Base-by-base conservation (phyloP, 1,139 yeast species). In the Sugiyamaella paludigena region DNA sequence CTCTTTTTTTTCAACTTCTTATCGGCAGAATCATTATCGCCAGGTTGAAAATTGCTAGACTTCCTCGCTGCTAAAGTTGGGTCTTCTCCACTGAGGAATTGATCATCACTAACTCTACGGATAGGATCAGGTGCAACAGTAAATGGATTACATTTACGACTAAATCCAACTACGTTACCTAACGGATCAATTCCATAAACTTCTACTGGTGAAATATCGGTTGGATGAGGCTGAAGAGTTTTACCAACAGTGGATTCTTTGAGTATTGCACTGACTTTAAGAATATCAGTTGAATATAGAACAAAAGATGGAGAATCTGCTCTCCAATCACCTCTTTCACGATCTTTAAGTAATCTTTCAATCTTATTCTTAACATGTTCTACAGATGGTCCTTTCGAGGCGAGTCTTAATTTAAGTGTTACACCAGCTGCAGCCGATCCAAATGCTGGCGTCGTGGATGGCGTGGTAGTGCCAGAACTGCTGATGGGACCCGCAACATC, bases 141-240 rank as follows among this genome's bases (percentile, higher is more conserved):
- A 48, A 67, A 67, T 10, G 73, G 70, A 43, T 66, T 66, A 36
- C 57, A 52, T 35, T 60, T 53, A 11, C 64, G 52, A 6, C 84
- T 77, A 66, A 83, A 82, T 7, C 87, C 87, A 48, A 82, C 64
- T 31, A 79, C 61, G 53, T 72, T 73, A 33, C 87, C 87, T 56
- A 80, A 68, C 3, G 88, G 88, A 62, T 83, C 87, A 29, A 79
- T 59, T 11, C 78, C 71, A 63, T 77, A 79, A 15, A 79, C 76
- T 59, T 70, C 73, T 15, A 61, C 53, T 11, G 76, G 73, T 11
- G 62, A 60, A 19, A 63, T 63, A 12, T 61, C 64, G 26, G 62
- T 62, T 3, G 76, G 75, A 47, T 65, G 55, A 8, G 59, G 48
- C 51, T 70, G 72, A 30, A 65, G 53, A 12, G 56, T 29, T 9